Conservation (phyloP, 192 early-diverging fungal genomes). For the Paraglomus brasilianum region DNA sequence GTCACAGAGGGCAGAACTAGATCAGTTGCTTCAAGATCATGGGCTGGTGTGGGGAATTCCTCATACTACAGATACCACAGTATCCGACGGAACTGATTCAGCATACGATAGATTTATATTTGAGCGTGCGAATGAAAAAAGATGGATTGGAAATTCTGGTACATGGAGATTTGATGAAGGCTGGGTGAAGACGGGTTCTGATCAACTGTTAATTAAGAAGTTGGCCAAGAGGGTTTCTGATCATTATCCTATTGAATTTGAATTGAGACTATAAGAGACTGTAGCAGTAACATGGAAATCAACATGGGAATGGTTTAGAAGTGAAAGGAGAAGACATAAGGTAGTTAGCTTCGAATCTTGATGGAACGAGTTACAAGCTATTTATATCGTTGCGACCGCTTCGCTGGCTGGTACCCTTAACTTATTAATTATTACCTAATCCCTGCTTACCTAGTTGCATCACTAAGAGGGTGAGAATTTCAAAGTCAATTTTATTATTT, state of each 20-base stretch:
- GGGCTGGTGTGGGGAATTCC: constrained; percentile 22
- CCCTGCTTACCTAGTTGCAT: too few species aligned
- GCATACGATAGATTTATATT: constrained; percentile 32
- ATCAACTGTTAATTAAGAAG: constrained; percentile 11
- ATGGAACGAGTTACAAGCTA: too few species aligned
- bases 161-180: constrained; percentile 30
- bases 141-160: constrained; percentile 16
- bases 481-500: too few species aligned
- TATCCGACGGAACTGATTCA: constrained; percentile 2
- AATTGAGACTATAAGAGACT: neutral
- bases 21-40: neutral
- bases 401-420: too few species aligned
- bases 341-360: too few species aligned
- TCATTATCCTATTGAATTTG: constrained; percentile 32
- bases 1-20: constrained; percentile 9
- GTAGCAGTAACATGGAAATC: too few species aligned
- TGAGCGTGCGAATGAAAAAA: constrained; percentile 7
- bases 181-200: neutral
- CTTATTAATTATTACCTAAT: too few species aligned
- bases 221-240: constrained; percentile 24
- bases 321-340: too few species aligned
- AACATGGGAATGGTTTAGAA: too few species aligned
- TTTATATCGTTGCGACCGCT: too few species aligned
- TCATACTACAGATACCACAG: constrained; percentile 25
- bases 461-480: too few species aligned